A percentile compares a stretch with the other conserved stretches of the same genome.
phyloP scores from a whole-genome alignment of 2,329 filamentous ascomycete genomes.

The Colletotrichum lupini region DNA sequence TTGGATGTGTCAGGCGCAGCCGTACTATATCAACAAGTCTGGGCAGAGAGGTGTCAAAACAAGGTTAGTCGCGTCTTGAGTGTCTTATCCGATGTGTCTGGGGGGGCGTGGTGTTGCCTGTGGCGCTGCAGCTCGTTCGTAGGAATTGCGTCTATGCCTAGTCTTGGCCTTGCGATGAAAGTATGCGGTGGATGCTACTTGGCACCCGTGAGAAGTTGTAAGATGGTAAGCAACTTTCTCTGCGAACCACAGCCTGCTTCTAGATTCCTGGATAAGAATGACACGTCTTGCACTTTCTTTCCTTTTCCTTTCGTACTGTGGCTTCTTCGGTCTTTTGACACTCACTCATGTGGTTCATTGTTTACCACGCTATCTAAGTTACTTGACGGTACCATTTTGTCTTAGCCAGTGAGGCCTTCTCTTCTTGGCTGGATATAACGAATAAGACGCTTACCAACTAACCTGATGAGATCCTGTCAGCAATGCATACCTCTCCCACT shows the following conservation, averaged over 20 bases:
- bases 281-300: slow-evolving; percentile 18
- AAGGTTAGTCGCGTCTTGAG: slow-evolving; percentile 34
- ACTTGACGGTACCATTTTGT: no score
- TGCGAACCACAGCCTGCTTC: slow-evolving; percentile 24
- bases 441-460: background rate
- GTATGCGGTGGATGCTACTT: slow-evolving; percentile 16
- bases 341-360: background rate
- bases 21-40: background rate
- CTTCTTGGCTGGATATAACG: background rate
- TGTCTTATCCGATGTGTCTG: background rate
- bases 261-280: slow-evolving; percentile 8
- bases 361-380: background rate
- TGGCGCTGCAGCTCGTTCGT: slow-evolving; percentile 3
- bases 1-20: slow-evolving; percentile 32
- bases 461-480: slow-evolving; percentile 22
- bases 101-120: background rate
- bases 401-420: background rate
- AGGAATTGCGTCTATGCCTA: slow-evolving; percentile 3
- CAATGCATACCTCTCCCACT: slow-evolving; percentile 22
- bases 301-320: background rate
- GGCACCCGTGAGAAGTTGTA: slow-evolving; percentile 1
- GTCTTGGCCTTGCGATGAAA: background rate
- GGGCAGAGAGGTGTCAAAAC: slow-evolving; percentile 17
- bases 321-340: background rate
- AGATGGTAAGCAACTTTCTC: slow-evolving; percentile 1